Conservation (phyloP, 2,329 filamentous ascomycete species). For the Botrytis elliptica region DNA sequence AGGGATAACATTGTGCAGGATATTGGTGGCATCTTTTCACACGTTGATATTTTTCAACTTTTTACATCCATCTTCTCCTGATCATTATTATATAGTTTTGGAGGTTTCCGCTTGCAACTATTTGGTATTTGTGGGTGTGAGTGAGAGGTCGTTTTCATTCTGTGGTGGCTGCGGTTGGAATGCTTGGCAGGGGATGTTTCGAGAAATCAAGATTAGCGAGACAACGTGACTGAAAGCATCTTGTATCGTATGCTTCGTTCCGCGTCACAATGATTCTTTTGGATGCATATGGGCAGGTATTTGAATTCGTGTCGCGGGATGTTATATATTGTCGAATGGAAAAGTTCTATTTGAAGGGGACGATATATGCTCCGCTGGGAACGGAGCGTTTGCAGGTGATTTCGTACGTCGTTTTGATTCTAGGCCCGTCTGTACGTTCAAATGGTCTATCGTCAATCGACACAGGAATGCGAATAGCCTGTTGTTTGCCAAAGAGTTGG, state of each 20-base stretch:
- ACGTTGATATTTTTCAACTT: neutral
- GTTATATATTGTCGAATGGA: neutral
- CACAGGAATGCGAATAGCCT: fast-evolving
- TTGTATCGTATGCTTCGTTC: neutral
- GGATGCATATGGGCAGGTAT: neutral
- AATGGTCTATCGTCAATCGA: neutral
- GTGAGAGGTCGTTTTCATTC: neutral
- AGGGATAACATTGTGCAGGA: neutral
- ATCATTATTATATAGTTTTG: neutral
- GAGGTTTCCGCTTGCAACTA: neutral
- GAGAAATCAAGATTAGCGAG: neutral
- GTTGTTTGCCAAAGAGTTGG: neutral
- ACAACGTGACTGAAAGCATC: neutral
- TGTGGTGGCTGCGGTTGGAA: neutral
- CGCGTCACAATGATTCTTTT: neutral
- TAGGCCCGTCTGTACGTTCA: neutral
- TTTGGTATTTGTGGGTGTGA: neutral
- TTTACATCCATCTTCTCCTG: neutral
- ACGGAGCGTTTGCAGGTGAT: neutral
- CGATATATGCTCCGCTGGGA: neutral
- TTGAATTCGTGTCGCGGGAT: neutral
- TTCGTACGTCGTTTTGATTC: too few relatives aligned
- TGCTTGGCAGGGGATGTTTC: neutral
- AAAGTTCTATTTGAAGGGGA: neutral
- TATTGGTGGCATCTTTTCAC: neutral